A percentile compares a stretch with the other conserved stretches of the same genome.
phyloP scores from a whole-genome alignment of 169 alveolate species.

The Theileria sp. region DNA sequence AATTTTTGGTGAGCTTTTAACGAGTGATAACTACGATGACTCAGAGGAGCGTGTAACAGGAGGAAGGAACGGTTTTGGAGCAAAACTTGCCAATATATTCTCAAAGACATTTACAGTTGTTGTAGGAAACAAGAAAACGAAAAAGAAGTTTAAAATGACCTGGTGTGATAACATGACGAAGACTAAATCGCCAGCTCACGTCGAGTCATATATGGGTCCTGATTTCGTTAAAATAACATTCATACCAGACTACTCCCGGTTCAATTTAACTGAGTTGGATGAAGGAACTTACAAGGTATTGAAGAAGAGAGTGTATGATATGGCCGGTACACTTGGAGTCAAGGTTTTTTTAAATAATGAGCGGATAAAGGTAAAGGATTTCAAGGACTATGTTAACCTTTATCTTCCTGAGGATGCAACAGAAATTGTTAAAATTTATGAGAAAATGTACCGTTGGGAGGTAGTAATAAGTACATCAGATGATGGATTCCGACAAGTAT shows the following conservation, averaged over 20 bases:
- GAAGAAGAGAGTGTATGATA: constrained; percentile 96
- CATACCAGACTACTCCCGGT: constrained; percentile 93
- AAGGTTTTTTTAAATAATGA: constrained; percentile 91
- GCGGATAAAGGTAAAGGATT: constrained; percentile 85
- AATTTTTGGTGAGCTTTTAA: constrained; percentile 96
- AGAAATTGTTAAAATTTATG: constrained; percentile 72
- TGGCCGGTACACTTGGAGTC: constrained; percentile 97
- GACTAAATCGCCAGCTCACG: constrained; percentile 77
- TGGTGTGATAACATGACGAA: constrained; percentile 91
- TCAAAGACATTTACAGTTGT: constrained; percentile 93
- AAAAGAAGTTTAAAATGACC: constrained; percentile 81
- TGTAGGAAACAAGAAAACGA: constrained; percentile 90
- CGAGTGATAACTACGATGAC: constrained; percentile 99
- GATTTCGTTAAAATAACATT: constrained; percentile 92
- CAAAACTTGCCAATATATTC: constrained; percentile 97
- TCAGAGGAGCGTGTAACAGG: constrained; percentile 96
- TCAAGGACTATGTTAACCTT: constrained; percentile 91
- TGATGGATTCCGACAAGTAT: constrained; percentile 93
- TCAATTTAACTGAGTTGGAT: constrained; percentile 88
- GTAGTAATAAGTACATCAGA: constrained; percentile 83
- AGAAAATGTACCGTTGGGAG: constrained; percentile 81
- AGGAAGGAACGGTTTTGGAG: constrained; percentile 99
- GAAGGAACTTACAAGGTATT: constrained; percentile 89
- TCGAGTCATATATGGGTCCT: constrained; percentile 78
- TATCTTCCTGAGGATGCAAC: constrained; percentile 77